Conservation (phyloP, 768 basidiomycete species). For the Crassisporium funariophilum region DNA sequence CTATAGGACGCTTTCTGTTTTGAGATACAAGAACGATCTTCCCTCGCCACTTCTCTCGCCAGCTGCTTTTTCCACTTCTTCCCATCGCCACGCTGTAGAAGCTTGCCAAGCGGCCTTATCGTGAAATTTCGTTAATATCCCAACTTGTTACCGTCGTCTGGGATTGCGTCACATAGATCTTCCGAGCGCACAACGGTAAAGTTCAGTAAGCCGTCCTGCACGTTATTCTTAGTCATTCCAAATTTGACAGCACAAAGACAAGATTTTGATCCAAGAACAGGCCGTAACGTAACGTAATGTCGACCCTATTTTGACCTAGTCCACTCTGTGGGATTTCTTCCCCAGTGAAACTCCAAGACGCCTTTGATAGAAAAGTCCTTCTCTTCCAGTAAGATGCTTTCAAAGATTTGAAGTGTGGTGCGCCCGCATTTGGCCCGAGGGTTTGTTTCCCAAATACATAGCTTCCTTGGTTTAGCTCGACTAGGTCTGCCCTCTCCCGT, state of each 20-base stretch:
- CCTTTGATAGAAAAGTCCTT: slow-evolving; percentile 18
- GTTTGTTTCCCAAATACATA: slow-evolving; percentile 6
- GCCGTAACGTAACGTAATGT: slow-evolving; percentile 9
- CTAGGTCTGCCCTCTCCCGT: too few species aligned
- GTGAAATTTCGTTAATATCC: too few species aligned
- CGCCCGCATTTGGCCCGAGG: slow-evolving; percentile 20
- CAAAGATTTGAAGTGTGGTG: slow-evolving; percentile 16
- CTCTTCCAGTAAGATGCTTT: slow-evolving; percentile 16
- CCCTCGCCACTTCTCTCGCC: too few species aligned
- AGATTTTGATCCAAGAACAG: slow-evolving; percentile 5
- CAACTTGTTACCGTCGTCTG: too few species aligned
- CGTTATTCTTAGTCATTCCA: slow-evolving; percentile 10
- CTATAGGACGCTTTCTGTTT: slow-evolving; percentile 7
- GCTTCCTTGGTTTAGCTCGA: too few species aligned
- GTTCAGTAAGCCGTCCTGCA: slow-evolving; percentile 9
- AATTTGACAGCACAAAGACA: slow-evolving; percentile 2
- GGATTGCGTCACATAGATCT: slow-evolving; percentile 20
- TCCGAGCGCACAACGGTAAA: slow-evolving; percentile 10
- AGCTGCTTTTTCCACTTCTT: too few species aligned
- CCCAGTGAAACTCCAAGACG: background rate
- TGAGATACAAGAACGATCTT: slow-evolving; percentile 10
- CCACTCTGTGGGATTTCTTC: slow-evolving; percentile 14
- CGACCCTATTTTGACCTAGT: slow-evolving; percentile 11
- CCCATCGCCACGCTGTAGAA: too few species aligned
- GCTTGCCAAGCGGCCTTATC: too few species aligned